These are phyloP conservation scores for Penicillium sp. DNA, from an alignment of 2,329 filamentous ascomycete genomes.

Conservation along the genomic window DNA sequence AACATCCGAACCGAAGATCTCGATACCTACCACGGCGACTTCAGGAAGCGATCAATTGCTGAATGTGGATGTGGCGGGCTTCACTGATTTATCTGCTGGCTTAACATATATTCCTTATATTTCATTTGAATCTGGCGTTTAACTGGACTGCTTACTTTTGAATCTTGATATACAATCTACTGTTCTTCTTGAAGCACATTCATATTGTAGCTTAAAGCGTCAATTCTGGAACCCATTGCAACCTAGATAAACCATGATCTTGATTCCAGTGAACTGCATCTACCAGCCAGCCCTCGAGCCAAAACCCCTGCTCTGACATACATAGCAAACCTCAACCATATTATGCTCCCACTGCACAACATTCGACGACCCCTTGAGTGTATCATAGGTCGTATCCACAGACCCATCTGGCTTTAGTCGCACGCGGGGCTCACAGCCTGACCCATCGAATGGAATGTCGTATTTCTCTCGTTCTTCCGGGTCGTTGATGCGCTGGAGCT, in stretches of 20 bases:
- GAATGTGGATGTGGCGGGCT: slow-evolving; percentile 31
- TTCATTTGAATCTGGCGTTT: background rate
- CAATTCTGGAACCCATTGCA: background rate
- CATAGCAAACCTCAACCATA: background rate
- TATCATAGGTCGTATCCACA: background rate
- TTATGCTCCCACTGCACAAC: slow-evolving; percentile 6
- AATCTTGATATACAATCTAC: background rate
- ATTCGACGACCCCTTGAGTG: slow-evolving; percentile 4
- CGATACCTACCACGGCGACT: slow-evolving; percentile 44
- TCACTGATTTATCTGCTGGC: slow-evolving; percentile 11
- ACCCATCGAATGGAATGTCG: slow-evolving; percentile 8
- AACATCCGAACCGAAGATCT: slow-evolving; percentile 37
- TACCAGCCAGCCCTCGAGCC: background rate
- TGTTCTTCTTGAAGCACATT: background rate
- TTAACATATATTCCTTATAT: background rate
- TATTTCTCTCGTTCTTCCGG: slow-evolving; percentile 11
- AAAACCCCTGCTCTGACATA: background rate
- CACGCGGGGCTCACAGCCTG: slow-evolving; percentile 8
- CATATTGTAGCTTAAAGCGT: too few relatives aligned
- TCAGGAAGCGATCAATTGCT: slow-evolving; percentile 33
- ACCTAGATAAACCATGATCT: background rate
- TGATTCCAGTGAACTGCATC: background rate
- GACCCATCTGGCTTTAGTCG: background rate
- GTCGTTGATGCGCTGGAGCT: slow-evolving; percentile 31
- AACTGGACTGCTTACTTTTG: background rate